Percentiles rank a stretch among this genome's conserved stretches.
phyloP scores from a whole-genome alignment of 345 rosid genomes.

The Corymbia maculata region DNA sequence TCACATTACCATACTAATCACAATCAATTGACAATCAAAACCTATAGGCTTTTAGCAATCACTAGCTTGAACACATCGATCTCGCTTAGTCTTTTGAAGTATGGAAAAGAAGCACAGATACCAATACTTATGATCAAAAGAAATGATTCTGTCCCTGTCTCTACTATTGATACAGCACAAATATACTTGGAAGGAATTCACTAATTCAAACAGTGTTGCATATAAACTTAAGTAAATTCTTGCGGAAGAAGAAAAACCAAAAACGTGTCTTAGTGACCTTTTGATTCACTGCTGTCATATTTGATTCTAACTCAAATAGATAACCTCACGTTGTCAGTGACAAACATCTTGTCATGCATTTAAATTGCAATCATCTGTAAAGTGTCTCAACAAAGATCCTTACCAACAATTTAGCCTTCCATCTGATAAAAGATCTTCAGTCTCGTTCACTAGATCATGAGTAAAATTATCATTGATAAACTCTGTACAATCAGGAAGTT shows the following conservation, averaged over 20 bases:
- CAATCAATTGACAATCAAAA: background rate
- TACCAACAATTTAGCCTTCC: no score
- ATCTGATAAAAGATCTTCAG: no score
- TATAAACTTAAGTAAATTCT: accelerated
- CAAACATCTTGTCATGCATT: no score
- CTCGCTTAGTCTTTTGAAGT: background rate
- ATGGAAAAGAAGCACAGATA: background rate
- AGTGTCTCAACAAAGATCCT: no score
- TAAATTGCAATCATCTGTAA: accelerated
- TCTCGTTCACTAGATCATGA: accelerated
- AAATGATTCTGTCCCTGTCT: no score
- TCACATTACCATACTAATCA: accelerated
- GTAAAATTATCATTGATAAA: no score
- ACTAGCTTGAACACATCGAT: accelerated
- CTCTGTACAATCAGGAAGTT: no score
- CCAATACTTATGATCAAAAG: accelerated
- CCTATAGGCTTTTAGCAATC: accelerated
- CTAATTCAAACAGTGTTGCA: background rate
- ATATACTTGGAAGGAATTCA: background rate
- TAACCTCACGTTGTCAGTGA: no score
- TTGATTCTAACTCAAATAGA: accelerated
- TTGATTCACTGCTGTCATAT: accelerated
- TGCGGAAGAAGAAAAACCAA: background rate
- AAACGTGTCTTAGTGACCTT: background rate
- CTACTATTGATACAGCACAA: accelerated